These are phyloP conservation scores for Coniophora puteana DNA, from an alignment of 1,284 basidiomycete species.

Conservation along the genomic window DNA sequence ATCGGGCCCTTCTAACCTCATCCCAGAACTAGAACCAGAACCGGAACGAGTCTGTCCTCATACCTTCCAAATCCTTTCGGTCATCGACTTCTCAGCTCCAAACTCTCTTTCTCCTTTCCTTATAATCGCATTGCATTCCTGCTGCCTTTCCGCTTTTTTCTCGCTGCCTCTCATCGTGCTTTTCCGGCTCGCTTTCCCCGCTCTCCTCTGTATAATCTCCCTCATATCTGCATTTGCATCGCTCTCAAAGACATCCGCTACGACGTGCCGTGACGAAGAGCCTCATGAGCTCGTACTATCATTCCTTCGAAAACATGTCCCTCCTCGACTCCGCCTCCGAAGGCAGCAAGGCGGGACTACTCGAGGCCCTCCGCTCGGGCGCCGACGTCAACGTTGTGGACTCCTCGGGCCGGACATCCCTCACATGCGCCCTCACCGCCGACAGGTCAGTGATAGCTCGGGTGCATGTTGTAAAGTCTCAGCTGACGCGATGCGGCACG, in stretches of 20 bases:
- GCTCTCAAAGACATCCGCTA: conserved; percentile 11
- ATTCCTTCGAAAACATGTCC: conserved; percentile 41
- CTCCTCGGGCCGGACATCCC: conserved; percentile 50
- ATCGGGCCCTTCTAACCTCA: no score
- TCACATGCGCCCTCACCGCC: conserved; percentile 67
- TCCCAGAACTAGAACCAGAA: no score
- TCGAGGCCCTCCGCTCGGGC: conserved; percentile 49
- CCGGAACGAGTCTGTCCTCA: no score
- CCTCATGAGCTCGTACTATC: conserved; percentile 34
- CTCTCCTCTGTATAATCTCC: not conserved
- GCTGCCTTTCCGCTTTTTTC: conserved; percentile 16
- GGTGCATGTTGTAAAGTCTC: conserved; percentile 2
- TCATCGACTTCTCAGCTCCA: no score
- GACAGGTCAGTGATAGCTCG: conserved; percentile 45
- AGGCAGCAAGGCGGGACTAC: conserved; percentile 52
- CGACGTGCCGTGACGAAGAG: conserved; percentile 26
- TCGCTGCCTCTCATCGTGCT: conserved; percentile 7
- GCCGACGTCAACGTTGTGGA: conserved; percentile 67
- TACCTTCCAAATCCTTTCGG: no score
- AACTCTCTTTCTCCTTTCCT: no score
- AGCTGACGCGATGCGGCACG: conserved; percentile 1
- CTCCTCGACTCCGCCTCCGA: conserved; percentile 55
- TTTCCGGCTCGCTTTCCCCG: no score
- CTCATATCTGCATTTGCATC: no score
- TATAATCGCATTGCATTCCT: no score